These are phyloP conservation scores for Phoma sp. DNA, from an alignment of 2,329 filamentous ascomycete genomes.

Conservation along the genomic window DNA sequence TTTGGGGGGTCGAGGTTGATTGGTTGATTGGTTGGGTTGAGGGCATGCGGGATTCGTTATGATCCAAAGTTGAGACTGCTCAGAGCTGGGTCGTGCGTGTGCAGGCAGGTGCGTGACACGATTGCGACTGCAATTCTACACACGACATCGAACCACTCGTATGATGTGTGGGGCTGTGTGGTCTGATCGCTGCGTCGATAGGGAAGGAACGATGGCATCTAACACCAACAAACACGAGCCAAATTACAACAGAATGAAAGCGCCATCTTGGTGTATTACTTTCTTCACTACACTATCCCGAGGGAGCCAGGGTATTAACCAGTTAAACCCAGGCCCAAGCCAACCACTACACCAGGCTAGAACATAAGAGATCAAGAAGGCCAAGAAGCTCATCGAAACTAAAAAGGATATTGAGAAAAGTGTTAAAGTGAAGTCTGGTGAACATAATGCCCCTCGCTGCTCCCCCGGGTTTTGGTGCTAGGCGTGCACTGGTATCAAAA, in stretches of 20 bases:
- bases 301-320: conserved; percentile 21
- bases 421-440: conserved; percentile 34
- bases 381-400: conserved; percentile 40
- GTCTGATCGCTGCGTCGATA: not conserved
- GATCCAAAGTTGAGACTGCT: not conserved
- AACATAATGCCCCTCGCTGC: conserved; percentile 31
- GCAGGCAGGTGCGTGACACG: not conserved
- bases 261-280: conserved; percentile 29
- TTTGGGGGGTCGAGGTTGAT: conserved; percentile 40
- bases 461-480: conserved; percentile 36
- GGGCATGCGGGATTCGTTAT: not conserved
- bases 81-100: not conserved
- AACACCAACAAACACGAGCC: not conserved
- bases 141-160: not conserved
- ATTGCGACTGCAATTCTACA: not conserved
- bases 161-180: not conserved
- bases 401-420: conserved; percentile 47
- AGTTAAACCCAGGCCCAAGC: conserved; percentile 20
- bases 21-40: too few relatives aligned
- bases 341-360: conserved; percentile 35
- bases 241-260: not conserved
- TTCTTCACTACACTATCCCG: conserved; percentile 36
- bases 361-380: conserved; percentile 41
- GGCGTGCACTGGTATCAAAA: conserved; percentile 51
- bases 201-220: conserved; percentile 4